A percentile compares a stretch with the other conserved stretches of the same genome.
phyloP scores from a whole-genome alignment of 2,329 filamentous ascomycete genomes.

The Talaromyces pinophilus region DNA sequence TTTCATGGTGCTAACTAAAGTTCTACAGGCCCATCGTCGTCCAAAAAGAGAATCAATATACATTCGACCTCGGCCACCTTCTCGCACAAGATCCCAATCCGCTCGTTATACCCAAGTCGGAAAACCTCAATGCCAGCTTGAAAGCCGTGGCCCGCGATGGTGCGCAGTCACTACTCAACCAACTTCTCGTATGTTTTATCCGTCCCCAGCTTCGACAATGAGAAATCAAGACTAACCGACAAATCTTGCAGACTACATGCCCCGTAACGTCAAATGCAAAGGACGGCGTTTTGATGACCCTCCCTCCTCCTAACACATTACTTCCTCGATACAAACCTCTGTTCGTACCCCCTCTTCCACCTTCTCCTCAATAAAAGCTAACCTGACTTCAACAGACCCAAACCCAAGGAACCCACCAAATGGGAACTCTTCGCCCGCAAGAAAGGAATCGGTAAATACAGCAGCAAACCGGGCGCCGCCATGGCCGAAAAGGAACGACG shows the following conservation, averaged over 20 bases:
- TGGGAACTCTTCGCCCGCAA: constrained; percentile 96
- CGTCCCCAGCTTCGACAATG: not conserved
- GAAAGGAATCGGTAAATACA: constrained; percentile 87
- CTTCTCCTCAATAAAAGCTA: not conserved
- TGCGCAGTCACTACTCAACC: constrained; percentile 89
- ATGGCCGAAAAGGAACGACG: constrained; percentile 66
- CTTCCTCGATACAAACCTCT: constrained; percentile 92
- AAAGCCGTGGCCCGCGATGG: constrained; percentile 78
- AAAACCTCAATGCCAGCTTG: constrained; percentile 65
- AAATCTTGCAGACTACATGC: constrained; percentile 63
- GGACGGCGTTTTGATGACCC: constrained; percentile 72
- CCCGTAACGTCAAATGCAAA: constrained; percentile 66
- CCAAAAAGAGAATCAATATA: constrained; percentile 84
- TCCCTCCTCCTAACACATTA: constrained; percentile 68
- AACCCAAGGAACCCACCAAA: constrained; percentile 79
- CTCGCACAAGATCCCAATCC: constrained; percentile 87
- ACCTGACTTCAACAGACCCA: constrained; percentile 50
- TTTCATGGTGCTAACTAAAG: not conserved
- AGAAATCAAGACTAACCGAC: not conserved
- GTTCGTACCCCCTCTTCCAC: not conserved
- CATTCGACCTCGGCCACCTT: constrained; percentile 86
- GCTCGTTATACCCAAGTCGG: constrained; percentile 57
- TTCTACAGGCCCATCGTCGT: constrained; percentile 59
- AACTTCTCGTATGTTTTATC: constrained; percentile 63
- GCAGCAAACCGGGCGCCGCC: constrained; percentile 58